Evolutionary conservation across 495 filamentous ascomycete species (phyloP), one percentile per base, ranked within the genome.

Genomic region (Aspergillus homomorphus): DNA sequence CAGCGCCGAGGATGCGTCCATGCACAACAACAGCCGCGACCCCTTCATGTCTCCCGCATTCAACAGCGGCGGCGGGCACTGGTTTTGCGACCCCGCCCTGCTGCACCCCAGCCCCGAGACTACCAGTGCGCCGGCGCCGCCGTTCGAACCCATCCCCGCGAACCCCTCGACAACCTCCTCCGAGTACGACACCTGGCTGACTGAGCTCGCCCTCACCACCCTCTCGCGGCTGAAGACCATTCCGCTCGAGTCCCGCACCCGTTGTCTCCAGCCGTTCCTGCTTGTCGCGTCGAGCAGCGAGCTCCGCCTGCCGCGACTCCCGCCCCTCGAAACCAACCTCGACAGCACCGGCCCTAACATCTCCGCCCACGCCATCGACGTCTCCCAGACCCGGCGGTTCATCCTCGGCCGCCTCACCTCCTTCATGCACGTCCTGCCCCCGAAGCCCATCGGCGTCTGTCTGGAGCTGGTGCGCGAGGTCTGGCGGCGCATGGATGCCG

Each of bases 241-340:
- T 28, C 81, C 82, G 0, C 61, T 77, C 1, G 78, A 79, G 59
- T 83, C 82, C 16, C 77, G 82, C 43, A 84, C 82, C 3, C 69
- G 78, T 43, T 84, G 79, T 54, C 65, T 83, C 2, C 80, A 83
- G 56, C 82, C 80, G 0, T 77, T 84, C 58, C 66, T 83, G 10
- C 69, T 84, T 21, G 75, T 84, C 22, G 77, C 75, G 1, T 72
- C 79, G 2, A 74, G 73, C 41, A 77, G 72, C 52, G 80, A 83
- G 55, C 76, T 84, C 19, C 74, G 73, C 23, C 71, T 77, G 45
- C 74, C 73, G n/a, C 56, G 41, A 46, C 53, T 46, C 48, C 60
- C 45, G 20, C 58, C 55, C 3, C 60, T 56, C 49, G 52, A 60
- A 10, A n/a, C 30, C 21, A 63, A 57, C 19, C 51, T 46, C 9